These are phyloP conservation scores for Yamadazyma insecticola DNA, from an alignment of 805 yeast genomes.

Conservation along the genomic window DNA sequence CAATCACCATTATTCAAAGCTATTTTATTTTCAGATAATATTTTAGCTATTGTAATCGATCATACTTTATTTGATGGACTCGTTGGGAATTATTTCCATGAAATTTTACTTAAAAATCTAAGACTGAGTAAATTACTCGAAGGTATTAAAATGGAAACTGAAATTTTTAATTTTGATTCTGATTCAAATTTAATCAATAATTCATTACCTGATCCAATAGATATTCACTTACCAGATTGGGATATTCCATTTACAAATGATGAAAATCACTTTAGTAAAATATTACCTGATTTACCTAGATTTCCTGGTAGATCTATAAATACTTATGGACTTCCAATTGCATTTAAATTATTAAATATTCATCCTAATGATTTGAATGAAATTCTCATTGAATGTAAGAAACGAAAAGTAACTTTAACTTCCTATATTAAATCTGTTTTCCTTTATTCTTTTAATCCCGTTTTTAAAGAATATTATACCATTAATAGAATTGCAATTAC, in stretches of 20 bases:
- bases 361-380: slow-evolving; percentile 17
- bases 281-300: slow-evolving; percentile 6
- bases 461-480: slow-evolving; percentile 22
- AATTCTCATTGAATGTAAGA: slow-evolving; percentile 24
- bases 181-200: slow-evolving; percentile 18
- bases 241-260: slow-evolving; percentile 20
- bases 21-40: slow-evolving; percentile 16
- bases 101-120: slow-evolving; percentile 25
- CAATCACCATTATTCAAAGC: slow-evolving; percentile 27
- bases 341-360: slow-evolving; percentile 18
- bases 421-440: slow-evolving; percentile 22
- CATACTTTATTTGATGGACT: slow-evolving; percentile 39
- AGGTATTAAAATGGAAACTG: slow-evolving; percentile 8
- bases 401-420: slow-evolving; percentile 27
- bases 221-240: slow-evolving; percentile 21
- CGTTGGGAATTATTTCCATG: slow-evolving; percentile 30
- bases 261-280: slow-evolving; percentile 5
- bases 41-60: slow-evolving; percentile 25
- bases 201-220: slow-evolving; percentile 34
- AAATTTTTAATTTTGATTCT: slow-evolving; percentile 16
- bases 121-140: slow-evolving; percentile 2
- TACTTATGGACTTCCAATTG: slow-evolving; percentile 2
- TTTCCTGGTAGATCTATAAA: slow-evolving; percentile 10
- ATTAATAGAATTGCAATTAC: slow-evolving; percentile 28
- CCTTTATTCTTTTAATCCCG: slow-evolving; percentile 24